phyloP scores from a whole-genome alignment of 257 asterid species.

The Dorcoceras hygrometricum region DNA sequence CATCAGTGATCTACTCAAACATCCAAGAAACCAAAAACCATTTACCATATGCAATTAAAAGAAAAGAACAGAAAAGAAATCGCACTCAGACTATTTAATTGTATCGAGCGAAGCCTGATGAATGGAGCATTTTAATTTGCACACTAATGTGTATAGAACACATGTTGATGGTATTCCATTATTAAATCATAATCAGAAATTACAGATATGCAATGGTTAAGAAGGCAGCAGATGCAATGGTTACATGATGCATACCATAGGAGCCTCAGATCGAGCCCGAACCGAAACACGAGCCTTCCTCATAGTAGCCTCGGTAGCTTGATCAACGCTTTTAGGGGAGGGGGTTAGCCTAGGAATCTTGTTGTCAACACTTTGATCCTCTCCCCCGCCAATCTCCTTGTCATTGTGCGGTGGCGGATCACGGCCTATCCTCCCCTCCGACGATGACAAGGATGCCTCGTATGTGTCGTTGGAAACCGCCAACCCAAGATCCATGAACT shows the following conservation, averaged over 20 bases:
- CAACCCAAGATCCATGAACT: slow-evolving; percentile 80
- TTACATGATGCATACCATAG: slow-evolving; percentile 48
- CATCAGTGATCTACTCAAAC: slow-evolving; percentile 68
- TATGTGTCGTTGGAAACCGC: slow-evolving; percentile 42
- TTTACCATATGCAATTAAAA: background rate
- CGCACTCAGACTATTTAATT: background rate
- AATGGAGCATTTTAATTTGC: background rate
- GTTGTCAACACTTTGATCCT: slow-evolving; percentile 42
- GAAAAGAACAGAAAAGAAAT: background rate
- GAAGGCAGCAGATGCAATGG: background rate
- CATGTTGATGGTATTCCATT: background rate
- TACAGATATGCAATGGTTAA: background rate
- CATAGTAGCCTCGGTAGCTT: slow-evolving; percentile 86
- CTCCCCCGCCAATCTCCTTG: slow-evolving; percentile 34
- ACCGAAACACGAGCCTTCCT: slow-evolving; percentile 98
- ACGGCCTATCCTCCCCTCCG: slow-evolving; percentile 46
- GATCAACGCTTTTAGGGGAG: slow-evolving; percentile 53
- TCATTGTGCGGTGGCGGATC: slow-evolving; percentile 36
- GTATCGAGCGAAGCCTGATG: background rate
- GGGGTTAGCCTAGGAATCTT: slow-evolving; percentile 44
- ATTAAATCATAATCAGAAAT: background rate
- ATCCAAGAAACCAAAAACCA: background rate
- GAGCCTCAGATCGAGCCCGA: slow-evolving; percentile 85
- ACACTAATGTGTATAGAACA: too few species aligned
- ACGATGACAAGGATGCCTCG: slow-evolving; percentile 51